Evolutionary conservation across 2,329 filamentous ascomycete genomes (phyloP), one percentile per base, ranked within the genome.

Genomic region (Colletotrichum sp.): DNA sequence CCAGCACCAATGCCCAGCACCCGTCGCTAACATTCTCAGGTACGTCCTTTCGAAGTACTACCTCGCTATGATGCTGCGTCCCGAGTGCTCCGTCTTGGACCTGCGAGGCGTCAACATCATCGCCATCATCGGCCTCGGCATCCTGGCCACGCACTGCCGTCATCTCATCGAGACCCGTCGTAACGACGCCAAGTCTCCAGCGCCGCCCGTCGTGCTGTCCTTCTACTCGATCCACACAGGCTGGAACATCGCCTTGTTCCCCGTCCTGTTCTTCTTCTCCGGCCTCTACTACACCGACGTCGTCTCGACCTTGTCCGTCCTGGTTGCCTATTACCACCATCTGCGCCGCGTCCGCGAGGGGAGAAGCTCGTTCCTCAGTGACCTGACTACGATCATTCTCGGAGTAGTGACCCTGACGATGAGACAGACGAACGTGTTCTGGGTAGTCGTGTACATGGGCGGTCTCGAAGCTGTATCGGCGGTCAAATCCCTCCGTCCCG

Each of bases 341-440:
- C 83, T 92, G 6, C 77, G 81, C 28, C 88, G 91, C 18, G 78
- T 90, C 3, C 84, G 83, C 21, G 74, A 78, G 36, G 77, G 80
- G 13, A 67, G 63, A 8, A 84, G 81, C 7, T 84, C 85, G 0
- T 18, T 86, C 7, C 5, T 80, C 9, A 89, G 83, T 59, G 87
- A 88, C 65, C 2, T 92, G 0, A 77, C 79, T 13, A 87, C 87
- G 0, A 77, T 95, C 0, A 2, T 88, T 0, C 83, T 93, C 7
- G 96, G 96, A 0, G 78, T 95, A 0, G 77, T 91, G 2, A 89
- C 95, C 2, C 88, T 99, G 24, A 86, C 90, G 4, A 97, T 98
- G 88, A 90, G 97, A 28, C 97, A 99, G 84, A 99, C 97, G 0
- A 99, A 99, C 81, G 94, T 99, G 72, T 98, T 99, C 83, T 99